A percentile compares a stretch with the other conserved stretches of the same genome.
These are phyloP conservation scores for Hapsidospora chrysogenum DNA, from an alignment of 495 filamentous ascomycete genomes.

Conservation along the genomic window DNA sequence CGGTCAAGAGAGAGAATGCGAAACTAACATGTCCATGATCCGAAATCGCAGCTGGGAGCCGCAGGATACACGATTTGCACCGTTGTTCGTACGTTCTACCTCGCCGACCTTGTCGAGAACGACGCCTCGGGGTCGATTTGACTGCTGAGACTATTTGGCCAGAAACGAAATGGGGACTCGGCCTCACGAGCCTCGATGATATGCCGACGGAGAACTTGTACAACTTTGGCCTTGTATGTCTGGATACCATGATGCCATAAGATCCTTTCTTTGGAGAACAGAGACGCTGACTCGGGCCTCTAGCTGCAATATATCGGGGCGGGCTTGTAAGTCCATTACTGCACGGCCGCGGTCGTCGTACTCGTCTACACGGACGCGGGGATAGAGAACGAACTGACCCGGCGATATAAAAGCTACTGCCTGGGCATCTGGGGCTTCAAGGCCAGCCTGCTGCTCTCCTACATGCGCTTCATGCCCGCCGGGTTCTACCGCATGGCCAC, in stretches of 20 bases:
- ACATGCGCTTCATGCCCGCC: conserved; percentile 30
- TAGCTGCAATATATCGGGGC: conserved; percentile 23
- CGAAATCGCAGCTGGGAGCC: conserved; percentile 6
- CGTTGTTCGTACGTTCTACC: conserved; percentile 11
- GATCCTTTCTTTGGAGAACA: background rate
- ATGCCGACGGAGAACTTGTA: conserved; percentile 17
- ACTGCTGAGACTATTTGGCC: too few species aligned
- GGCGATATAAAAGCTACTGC: conserved; percentile 16
- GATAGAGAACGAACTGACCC: conserved; percentile 1
- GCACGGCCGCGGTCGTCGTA: background rate
- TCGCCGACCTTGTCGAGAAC: background rate
- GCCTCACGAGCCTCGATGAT: conserved; percentile 12
- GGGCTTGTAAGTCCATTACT: conserved; percentile 16
- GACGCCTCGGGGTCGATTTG: background rate
- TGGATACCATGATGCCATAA: conserved; percentile 1
- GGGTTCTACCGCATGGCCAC: conserved; percentile 19
- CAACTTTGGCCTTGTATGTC: conserved; percentile 21
- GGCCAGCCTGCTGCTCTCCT: conserved; percentile 28
- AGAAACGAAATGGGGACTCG: conserved; percentile 28
- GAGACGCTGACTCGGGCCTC: conserved; percentile 4
- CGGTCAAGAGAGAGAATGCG: background rate
- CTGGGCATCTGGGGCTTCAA: conserved; percentile 34
- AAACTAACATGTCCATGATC: background rate
- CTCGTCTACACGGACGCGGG: too few species aligned
- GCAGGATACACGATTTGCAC: conserved; percentile 13